Conservation (phyloP, 1,284 basidiomycete species). For the Pholiota adiposa region DNA sequence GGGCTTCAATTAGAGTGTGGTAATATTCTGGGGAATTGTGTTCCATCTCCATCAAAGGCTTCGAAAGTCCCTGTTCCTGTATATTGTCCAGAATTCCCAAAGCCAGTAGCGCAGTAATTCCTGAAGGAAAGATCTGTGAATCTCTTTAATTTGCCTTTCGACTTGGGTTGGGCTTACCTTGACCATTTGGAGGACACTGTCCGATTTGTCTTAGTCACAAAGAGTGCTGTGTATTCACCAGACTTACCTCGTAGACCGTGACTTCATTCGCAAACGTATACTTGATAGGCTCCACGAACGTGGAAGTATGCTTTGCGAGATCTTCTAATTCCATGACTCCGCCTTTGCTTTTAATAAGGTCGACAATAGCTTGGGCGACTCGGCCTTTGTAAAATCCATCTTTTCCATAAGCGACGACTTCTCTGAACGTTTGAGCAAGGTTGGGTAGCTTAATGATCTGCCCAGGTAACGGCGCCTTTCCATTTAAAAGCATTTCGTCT, state of each 20-base stretch:
- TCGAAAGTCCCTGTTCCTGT: constrained; percentile 74
- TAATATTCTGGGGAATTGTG: constrained; percentile 91
- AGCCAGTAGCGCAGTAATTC: constrained; percentile 89
- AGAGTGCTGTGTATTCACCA: neutral
- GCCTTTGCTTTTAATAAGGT: constrained; percentile 80
- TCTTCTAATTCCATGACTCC: constrained; percentile 92
- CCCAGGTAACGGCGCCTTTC: constrained; percentile 78
- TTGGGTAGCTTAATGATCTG: constrained; percentile 80
- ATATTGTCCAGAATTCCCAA: constrained; percentile 91
- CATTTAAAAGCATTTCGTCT: constrained; percentile 84
- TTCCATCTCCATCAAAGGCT: constrained; percentile 76
- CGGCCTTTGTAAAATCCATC: constrained; percentile 93
- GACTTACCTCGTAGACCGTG: constrained; percentile 80
- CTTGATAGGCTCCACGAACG: constrained; percentile 87
- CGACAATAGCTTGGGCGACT: constrained; percentile 88
- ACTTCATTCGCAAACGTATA: constrained; percentile 87
- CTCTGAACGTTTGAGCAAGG: constrained; percentile 84
- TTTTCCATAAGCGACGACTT: constrained; percentile 81
- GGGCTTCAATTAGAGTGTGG: constrained; percentile 85
- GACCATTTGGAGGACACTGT: constrained; percentile 94
- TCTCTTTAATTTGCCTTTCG: no score
- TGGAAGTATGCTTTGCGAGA: constrained; percentile 78
- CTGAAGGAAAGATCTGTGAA: constrained; percentile 34
- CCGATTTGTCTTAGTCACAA: constrained; percentile 13
- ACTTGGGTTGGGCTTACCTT: constrained; percentile 57